Evolutionary conservation across 331 rosid species (phyloP), one percentile per base, ranked within the genome.

Genomic region (Ulmus americana): DNA sequence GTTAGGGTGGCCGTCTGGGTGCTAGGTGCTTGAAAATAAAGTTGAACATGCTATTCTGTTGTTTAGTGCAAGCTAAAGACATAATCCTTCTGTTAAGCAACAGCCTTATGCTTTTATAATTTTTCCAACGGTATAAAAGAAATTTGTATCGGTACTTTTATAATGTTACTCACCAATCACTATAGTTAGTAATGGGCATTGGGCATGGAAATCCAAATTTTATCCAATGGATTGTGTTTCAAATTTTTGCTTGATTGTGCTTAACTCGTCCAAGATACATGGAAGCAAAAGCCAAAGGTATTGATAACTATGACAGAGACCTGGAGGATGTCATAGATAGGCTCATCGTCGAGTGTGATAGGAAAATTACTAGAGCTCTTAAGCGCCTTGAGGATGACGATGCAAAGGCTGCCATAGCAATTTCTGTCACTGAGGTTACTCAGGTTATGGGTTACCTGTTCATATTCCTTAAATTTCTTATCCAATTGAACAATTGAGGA

Each of bases 331-430:
- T 90, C 50, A 90, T 95, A 56, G 97, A 95, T 61, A 91, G 90
- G 81, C 97, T 95, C 41, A 90, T 95, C 67, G 85, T 87, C 2
- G 99, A 95, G 83, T 95, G 99, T 75, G 97, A 95, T 75, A 79
- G 97, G 76, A 95, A 95, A 72, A 95, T 95, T 58, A 80, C 84
- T 38, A 84, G 97, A 71, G 99, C 99, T 45, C 87, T 94, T 39
- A 90, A 86, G 85, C 88, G 99, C 13, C 97, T 94, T 4, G 97
- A 94, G 82, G 99, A 90, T n/a, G 99, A 94, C 1, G 99, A 94
- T 78, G 99, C 99, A 0, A 94, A 94, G 72, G 99, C 99, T 47
- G 99, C 99, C 2, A 88, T 90, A 62, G 97, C 99, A 55, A 94
- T 94, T 80, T 94, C 99, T 5, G 99, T 94, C 42, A 77, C 99